Evolutionary conservation across 2,329 filamentous ascomycete genomes (phyloP), one percentile per base, ranked within the genome.

Genomic region (Hypoxylon sp.): DNA sequence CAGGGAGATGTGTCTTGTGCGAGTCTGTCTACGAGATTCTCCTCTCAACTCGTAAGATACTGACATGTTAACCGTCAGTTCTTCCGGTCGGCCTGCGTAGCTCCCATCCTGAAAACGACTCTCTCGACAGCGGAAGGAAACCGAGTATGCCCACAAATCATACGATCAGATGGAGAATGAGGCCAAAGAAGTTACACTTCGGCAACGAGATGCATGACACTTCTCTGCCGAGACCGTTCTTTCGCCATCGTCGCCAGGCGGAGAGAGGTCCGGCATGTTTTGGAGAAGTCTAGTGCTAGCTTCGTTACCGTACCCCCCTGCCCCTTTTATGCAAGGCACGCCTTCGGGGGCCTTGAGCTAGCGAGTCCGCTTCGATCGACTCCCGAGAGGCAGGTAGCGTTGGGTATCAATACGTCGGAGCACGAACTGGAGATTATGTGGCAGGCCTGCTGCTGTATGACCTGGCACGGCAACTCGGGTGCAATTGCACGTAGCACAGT

Each of bases 161-260:
- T 70, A 70, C 54, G 68, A 70, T 68, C 26, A 55, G 45, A 58
- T 58, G 49, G 45, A 42, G 41, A 56, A 45, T 54, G 40, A 46
- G 38, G 50, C 55, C 59, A 51, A 52, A 52, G 42, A 51, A 58
- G 67, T 68, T 65, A 68, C 66, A 68, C 67, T 53, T 66, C 61
- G 67, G 61, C 55, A 63, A 37, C 54, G 48, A 15, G 42, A 58
- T 63, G 61, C 58, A 63, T 42, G 58, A 53, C 51, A 55, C n/a
- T 54, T 54, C 54, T 61, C 24, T 33, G 45, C 55, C 67, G 64
- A 63, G 63, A 58, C 47, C 41, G 29, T 46, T 60, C 53, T 42
- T 23, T 52, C 27, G 38, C 42, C 20, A 9, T 17, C 35, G 7
- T 15, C 9, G 41, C 13, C 8, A 53, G 33, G 35, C 47, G 54